A percentile compares a stretch with the other conserved stretches of the same genome.
These are phyloP conservation scores for Phyllostachys edulis DNA, from an alignment of 176 grass and related monocot genomes.

Conservation along the genomic window DNA sequence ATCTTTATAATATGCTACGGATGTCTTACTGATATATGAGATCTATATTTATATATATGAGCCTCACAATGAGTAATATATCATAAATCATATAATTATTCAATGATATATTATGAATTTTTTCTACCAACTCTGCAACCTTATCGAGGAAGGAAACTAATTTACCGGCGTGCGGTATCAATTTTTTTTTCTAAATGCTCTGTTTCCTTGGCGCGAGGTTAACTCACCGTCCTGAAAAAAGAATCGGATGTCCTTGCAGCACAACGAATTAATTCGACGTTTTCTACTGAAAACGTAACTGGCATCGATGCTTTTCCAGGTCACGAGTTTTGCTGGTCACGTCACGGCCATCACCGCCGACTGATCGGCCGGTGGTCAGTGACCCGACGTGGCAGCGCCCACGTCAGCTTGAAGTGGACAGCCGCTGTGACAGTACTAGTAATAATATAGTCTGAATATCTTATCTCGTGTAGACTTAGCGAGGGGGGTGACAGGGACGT, in stretches of 20 bases:
- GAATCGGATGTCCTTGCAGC: neutral
- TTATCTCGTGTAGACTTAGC: slow-evolving; percentile 20
- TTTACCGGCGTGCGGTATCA: too few relatives aligned
- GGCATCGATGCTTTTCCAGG: too few relatives aligned
- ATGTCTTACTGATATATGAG: too few relatives aligned
- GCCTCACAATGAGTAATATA: too few relatives aligned
- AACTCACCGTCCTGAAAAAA: neutral
- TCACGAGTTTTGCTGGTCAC: neutral
- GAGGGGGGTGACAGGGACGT: neutral
- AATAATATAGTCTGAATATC: neutral
- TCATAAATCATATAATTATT: too few relatives aligned
- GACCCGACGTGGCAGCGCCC: neutral
- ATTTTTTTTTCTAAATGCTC: too few relatives aligned
- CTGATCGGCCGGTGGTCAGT: neutral
- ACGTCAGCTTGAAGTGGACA: neutral
- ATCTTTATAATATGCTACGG: too few relatives aligned
- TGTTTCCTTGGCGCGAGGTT: neutral
- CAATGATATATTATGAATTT: too few relatives aligned
- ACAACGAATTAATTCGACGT: neutral
- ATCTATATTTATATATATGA: too few relatives aligned
- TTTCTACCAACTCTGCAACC: neutral
- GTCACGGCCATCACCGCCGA: neutral
- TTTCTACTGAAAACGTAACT: neutral
- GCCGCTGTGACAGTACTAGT: neutral
- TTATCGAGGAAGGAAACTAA: neutral